Evolutionary conservation across 768 basidiomycete genomes (phyloP).

Genomic region (Tylopilus cervinicoccineus): DNA sequence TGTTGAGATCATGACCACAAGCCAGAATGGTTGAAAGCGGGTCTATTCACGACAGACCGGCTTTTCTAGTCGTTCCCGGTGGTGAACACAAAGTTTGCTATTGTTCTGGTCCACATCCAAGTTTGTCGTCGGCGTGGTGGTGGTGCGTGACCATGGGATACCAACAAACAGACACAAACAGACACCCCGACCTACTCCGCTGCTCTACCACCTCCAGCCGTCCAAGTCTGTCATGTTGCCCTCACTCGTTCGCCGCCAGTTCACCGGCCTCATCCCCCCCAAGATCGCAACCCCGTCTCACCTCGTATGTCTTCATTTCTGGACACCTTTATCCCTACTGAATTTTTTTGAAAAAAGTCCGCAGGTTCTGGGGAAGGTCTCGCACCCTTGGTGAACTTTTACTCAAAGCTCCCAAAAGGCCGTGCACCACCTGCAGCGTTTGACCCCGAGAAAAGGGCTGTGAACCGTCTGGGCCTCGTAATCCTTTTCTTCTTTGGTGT

Average conservation of each 20-base stretch:
- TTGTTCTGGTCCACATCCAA: conserved; percentile 6
- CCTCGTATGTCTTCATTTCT: conserved; percentile 47
- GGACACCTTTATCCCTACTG: background rate
- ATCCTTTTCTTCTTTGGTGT: conserved; percentile 55
- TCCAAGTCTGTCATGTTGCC: conserved; percentile 60
- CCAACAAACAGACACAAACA: conserved; percentile 18
- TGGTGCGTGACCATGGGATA: conserved; percentile 19
- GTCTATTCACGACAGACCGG: conserved; percentile 4
- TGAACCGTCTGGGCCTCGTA: conserved; percentile 47
- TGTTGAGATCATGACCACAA: conserved; percentile 25
- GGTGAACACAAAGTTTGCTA: conserved; percentile 7
- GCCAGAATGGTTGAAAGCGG: background rate
- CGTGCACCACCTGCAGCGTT: conserved; percentile 53
- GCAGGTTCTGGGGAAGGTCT: conserved; percentile 80
- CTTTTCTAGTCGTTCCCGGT: conserved; percentile 13
- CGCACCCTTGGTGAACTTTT: conserved; percentile 86
- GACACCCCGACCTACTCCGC: conserved; percentile 22
- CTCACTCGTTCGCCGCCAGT: conserved; percentile 79
- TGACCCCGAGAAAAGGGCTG: conserved; percentile 82
- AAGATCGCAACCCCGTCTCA: conserved; percentile 92
- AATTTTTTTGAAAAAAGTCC: conserved; percentile 48
- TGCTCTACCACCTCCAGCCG: background rate
- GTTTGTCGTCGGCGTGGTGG: conserved; percentile 4
- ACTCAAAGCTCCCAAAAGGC: conserved; percentile 95
- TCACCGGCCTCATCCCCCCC: conserved; percentile 84